Conservation (phyloP, 1,284 basidiomycete species). For the Microbotryum lychnidis-dioicae region DNA sequence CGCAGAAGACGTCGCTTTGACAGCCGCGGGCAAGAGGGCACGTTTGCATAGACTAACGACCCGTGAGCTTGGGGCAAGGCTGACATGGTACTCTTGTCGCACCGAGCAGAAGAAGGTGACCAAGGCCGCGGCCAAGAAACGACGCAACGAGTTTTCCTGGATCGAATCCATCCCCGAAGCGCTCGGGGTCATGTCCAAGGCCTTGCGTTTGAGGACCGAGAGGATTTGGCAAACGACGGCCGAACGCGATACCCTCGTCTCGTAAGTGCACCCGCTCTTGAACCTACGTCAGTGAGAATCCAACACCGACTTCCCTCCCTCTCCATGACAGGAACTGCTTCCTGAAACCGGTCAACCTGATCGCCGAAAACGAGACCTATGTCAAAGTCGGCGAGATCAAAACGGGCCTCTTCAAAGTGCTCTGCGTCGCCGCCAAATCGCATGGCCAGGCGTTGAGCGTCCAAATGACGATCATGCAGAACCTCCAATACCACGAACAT, state of each 20-base stretch:
- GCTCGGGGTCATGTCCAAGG: constrained; percentile 60
- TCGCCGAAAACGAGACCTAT: constrained; percentile 77
- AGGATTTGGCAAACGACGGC: constrained; percentile 78
- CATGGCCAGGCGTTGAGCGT: constrained; percentile 76
- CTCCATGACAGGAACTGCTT: constrained; percentile 54
- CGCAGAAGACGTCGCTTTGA: constrained; percentile 45
- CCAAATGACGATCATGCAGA: constrained; percentile 85
- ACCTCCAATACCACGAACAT: constrained; percentile 88
- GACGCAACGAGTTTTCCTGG: constrained; percentile 57
- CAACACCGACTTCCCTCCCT: constrained; percentile 1
- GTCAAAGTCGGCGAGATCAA: constrained; percentile 72
- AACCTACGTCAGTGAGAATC: not conserved
- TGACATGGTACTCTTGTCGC: constrained; percentile 12
- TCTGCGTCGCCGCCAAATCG: constrained; percentile 85
- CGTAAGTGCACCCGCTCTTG: constrained; percentile 46
- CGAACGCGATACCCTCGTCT: constrained; percentile 74
- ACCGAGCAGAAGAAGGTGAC: constrained; percentile 19
- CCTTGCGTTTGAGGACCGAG: constrained; percentile 64
- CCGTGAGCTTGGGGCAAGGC: not conserved
- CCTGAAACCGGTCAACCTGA: constrained; percentile 73
- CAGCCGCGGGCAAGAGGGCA: constrained; percentile 17
- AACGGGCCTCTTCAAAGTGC: constrained; percentile 71
- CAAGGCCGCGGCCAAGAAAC: constrained; percentile 36
- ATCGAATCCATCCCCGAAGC: constrained; percentile 61
- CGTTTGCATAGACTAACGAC: constrained; percentile 2